Evolutionary conservation across 1,284 basidiomycete species (phyloP), one percentile per base, ranked within the genome.

Genomic region (Rhodotorula sp.): DNA sequence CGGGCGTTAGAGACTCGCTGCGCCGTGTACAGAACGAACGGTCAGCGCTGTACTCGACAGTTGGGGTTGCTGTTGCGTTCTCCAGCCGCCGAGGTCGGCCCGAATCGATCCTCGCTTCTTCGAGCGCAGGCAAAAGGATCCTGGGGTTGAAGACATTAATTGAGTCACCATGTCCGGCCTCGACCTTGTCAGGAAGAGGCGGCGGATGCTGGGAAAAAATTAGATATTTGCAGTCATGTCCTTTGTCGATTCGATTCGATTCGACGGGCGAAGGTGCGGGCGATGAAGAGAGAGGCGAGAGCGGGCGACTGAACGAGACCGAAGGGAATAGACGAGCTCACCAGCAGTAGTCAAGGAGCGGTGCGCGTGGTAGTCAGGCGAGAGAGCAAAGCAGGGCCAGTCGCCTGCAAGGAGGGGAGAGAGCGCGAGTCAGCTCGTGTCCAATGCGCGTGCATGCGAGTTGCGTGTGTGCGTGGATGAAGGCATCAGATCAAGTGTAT

Each of bases 71-170:
- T 38, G 34, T 38, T 38, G 5, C 34, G 34, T 38, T 38, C 34
- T 5, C 34, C 5, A 38, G 34, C 34, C 34, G 34, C 34, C 34
- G 34, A 38, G 34, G 34, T 38, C 34, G 34, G 34, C 10, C 34
- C 34, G 34, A 38, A 10, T 38, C 34, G 34, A 38, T 38, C 34
- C 34, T 38, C 38, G 38, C 38, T 43, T 43, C 38, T 43, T 43
- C 38, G 12, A 14, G 38, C 38, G 38, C 4, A 18, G 18, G 5
- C 5, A n/a, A 45, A 23, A 31, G 64, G 68, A 63, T 70, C 68
- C 68, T 66, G 47, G 64, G 64, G 64, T 66, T 70, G 64, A 69
- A 69, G 68, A 62, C 67, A 60, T 64, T 26, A 43, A n/a, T 65
- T 65, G 19, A 3, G 65, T 64, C 60, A 38, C 45, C 54, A 49